Conservation (phyloP, 78 protist genomes). For the Planoprotostelium fungivorum region DNA sequence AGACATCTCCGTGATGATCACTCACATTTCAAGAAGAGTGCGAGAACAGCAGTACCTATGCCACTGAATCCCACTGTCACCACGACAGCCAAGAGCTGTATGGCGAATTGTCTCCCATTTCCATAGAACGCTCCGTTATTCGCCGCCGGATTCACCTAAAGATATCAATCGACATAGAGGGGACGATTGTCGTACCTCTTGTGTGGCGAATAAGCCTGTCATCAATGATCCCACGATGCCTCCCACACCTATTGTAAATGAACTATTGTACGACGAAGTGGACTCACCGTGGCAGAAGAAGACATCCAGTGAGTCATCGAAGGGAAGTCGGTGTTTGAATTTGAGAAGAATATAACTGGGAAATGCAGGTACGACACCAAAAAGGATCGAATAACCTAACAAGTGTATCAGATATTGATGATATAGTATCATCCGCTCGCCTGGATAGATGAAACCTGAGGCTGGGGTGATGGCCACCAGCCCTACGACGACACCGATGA, state of each 20-base stretch:
- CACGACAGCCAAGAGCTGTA: constrained; percentile 38
- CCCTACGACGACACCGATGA: constrained; percentile 65
- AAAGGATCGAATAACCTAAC: constrained; percentile 36
- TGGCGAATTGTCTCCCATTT: constrained; percentile 24
- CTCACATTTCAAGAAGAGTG: too few species aligned
- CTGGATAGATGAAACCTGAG: constrained; percentile 71
- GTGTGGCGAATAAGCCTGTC: constrained; percentile 56
- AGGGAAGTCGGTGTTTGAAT: constrained; percentile 35
- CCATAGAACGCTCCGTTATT: constrained; percentile 41
- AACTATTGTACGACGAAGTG: too few species aligned
- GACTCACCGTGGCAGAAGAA: constrained; percentile 63
- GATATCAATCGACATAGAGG: too few species aligned
- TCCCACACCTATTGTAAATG: too few species aligned
- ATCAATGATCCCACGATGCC: constrained; percentile 66
- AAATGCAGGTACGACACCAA: constrained; percentile 45
- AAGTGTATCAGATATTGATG: too few species aligned
- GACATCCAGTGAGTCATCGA: constrained; percentile 78
- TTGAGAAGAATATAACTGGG: constrained; percentile 32
- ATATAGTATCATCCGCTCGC: too few species aligned
- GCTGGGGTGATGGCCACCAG: constrained; percentile 80
- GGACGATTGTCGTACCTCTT: too few species aligned
- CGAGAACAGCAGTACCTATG: constrained; percentile 11
- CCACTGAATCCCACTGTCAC: constrained; percentile 41
- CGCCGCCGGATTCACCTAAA: constrained; percentile 27
- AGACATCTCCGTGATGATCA: too few species aligned